Percentiles rank a stretch among this genome's conserved stretches.
phyloP scores from a whole-genome alignment of 169 alveolate genomes.

The Theileria parva region DNA sequence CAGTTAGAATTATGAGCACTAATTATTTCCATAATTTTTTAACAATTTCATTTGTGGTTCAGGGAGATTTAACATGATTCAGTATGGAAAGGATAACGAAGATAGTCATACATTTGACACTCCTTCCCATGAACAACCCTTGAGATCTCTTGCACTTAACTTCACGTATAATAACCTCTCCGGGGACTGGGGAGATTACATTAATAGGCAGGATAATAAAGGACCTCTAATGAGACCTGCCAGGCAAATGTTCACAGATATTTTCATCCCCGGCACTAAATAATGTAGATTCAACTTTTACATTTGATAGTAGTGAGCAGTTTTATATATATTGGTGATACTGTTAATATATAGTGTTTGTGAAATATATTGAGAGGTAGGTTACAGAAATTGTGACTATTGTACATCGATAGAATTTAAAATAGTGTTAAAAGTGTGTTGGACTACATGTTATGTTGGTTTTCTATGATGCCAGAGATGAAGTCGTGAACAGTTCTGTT shows the following conservation, averaged over 20 bases:
- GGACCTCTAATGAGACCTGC: slow-evolving; percentile 82
- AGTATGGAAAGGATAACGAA: slow-evolving; percentile 82
- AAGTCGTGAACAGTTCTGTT: slow-evolving; percentile 26
- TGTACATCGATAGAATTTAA: background rate
- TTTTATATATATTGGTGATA: background rate
- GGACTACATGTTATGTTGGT: background rate
- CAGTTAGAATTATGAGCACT: too few species aligned
- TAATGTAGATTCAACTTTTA: slow-evolving; percentile 18
- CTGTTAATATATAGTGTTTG: background rate
- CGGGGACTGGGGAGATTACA: slow-evolving; percentile 88
- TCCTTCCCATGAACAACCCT: slow-evolving; percentile 82
- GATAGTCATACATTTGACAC: slow-evolving; percentile 78
- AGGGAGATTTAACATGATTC: slow-evolving; percentile 81
- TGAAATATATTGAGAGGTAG: background rate
- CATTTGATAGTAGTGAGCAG: background rate
- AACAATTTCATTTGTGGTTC: background rate
- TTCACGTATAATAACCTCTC: slow-evolving; percentile 85
- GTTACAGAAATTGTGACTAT: background rate
- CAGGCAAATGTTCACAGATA: slow-evolving; percentile 83
- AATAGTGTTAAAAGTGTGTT: background rate
- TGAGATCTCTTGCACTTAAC: slow-evolving; percentile 82
- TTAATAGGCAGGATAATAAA: slow-evolving; percentile 84
- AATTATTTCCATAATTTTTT: too few species aligned
- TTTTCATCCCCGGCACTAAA: slow-evolving; percentile 78
- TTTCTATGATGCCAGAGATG: slow-evolving; percentile 15